Conservation (phyloP, 2,329 filamentous ascomycete genomes). For the Aquanectria penicillioides region DNA sequence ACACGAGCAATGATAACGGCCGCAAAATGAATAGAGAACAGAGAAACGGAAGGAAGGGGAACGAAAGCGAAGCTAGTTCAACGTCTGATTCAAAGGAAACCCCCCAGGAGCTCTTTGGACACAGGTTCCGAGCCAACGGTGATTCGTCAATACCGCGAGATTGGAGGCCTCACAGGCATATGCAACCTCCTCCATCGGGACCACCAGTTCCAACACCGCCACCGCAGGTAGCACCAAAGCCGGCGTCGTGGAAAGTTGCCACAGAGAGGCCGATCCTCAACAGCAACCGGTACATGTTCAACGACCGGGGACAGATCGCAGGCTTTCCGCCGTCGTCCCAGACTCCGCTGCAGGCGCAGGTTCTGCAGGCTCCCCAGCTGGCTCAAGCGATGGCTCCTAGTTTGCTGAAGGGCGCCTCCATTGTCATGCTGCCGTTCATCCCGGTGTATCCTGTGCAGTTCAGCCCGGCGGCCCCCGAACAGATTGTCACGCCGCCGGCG, state of each 20-base stretch:
- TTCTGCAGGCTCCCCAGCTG: background rate
- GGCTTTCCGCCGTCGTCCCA: constrained; percentile 4
- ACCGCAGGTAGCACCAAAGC: background rate
- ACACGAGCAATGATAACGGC: too few relatives aligned
- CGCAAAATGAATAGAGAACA: too few relatives aligned
- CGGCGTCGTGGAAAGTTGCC: background rate
- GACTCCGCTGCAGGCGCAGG: background rate
- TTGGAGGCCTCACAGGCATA: too few relatives aligned
- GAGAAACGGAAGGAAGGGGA: too few relatives aligned
- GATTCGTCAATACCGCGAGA: too few relatives aligned
- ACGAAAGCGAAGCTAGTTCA: too few relatives aligned
- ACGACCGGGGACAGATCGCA: background rate
- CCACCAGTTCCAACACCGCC: constrained; percentile 3
- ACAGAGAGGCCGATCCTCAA: background rate
- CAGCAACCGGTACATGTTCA: background rate
- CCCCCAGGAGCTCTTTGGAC: too few relatives aligned
- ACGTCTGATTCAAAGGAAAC: too few relatives aligned
- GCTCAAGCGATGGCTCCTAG: background rate
- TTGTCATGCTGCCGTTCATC: background rate
- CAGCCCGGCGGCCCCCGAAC: background rate
- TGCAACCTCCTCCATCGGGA: constrained; percentile 1
- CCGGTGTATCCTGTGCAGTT: background rate
- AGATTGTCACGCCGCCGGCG: background rate
- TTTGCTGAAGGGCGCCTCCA: background rate
- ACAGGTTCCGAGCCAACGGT: too few relatives aligned